Percentiles rank a stretch among this genome's conserved stretches.
Conservation (phyloP, 371 early-diverging fungal genomes). For the Rhizopus arrhizus region DNA sequence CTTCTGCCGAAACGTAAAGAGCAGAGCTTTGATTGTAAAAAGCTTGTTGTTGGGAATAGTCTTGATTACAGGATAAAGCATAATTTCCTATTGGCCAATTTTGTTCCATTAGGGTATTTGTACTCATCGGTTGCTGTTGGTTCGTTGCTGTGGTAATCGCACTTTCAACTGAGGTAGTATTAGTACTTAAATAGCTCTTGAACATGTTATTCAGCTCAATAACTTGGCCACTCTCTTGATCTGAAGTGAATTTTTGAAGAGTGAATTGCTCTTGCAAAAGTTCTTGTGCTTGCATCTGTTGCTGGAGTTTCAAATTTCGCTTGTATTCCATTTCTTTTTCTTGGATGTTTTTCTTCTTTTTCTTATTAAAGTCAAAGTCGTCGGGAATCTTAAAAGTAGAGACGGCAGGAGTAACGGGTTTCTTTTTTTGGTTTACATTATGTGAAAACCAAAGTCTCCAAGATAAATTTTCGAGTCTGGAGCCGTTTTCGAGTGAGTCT, state of each 20-base stretch:
- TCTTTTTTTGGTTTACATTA: conserved; percentile 47
- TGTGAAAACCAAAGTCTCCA: conserved; percentile 88
- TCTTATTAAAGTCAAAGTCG: conserved; percentile 30
- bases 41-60: conserved; percentile 1
- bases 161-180: background rate
- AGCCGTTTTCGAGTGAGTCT: conserved; percentile 83
- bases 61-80: background rate
- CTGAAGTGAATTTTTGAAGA: conserved; percentile 47
- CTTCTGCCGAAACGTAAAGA: conserved; percentile 30
- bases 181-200: conserved; percentile 14
- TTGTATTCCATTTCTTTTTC: conserved; percentile 22
- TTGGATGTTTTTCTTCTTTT: conserved; percentile 4
- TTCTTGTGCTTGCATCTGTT: conserved; percentile 26
- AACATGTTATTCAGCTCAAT: conserved; percentile 47
- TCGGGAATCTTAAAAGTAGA: conserved; percentile 27
- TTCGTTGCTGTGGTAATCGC: background rate
- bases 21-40: conserved; percentile 14
- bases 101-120: background rate
- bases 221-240: conserved; percentile 48
- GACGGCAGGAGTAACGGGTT: conserved; percentile 7
- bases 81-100: background rate
- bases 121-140: background rate
- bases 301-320: conserved; percentile 20
- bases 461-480: conserved; percentile 82
- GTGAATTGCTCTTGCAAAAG: conserved; percentile 32